Base-by-base conservation (phyloP, 306 rosid genomes). In the Dalbergia cochinchinensis region DNA sequence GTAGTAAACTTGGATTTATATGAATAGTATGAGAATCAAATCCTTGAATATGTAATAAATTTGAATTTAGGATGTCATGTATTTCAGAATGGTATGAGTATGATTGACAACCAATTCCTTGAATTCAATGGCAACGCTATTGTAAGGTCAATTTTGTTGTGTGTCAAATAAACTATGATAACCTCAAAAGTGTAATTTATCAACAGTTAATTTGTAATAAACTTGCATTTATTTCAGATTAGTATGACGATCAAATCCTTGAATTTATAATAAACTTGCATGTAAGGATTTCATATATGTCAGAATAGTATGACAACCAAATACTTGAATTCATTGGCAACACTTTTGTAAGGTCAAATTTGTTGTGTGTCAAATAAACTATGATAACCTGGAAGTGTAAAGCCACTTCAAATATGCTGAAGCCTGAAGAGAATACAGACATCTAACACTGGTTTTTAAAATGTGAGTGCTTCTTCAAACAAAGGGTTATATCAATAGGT, bases 251-350 rank as follows among this genome's bases (percentile, higher is more conserved):
- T 69, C 54, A 51, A 22, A 44, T 19, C 16, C 59, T 78, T 58
- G 60, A 78, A 18, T 73, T 37, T 37, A 37, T 37, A 44, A 7
- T 44, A 10, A 44, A 44, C 50, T 44, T 44, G 12, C 50, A 10
- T 44, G 50, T 44, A 44, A 44, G 50, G 12, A 44, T 7, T 7
- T 44, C 12, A 10, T 44, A 44, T 44, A 2, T 44, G 9, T 9
- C 11, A 44, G 14, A 69, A 55, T 48, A 33, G 12, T 64, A 7
- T 59, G 74, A 13, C 54, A 20, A n/a, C 62, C 54, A 51, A 22
- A 44, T 19, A n/a, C 59, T 78, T 58, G 60, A 78, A 31, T 66
- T 37, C 54, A 51, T 65, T n/a, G 66, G 48, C 19, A 55, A 26
- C 19, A 31, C 10, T 18, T 15, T 35, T 65, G 20, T 65, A 44